Conservation (phyloP, 2,329 filamentous ascomycete genomes). For the Verticillium nubilum region DNA sequence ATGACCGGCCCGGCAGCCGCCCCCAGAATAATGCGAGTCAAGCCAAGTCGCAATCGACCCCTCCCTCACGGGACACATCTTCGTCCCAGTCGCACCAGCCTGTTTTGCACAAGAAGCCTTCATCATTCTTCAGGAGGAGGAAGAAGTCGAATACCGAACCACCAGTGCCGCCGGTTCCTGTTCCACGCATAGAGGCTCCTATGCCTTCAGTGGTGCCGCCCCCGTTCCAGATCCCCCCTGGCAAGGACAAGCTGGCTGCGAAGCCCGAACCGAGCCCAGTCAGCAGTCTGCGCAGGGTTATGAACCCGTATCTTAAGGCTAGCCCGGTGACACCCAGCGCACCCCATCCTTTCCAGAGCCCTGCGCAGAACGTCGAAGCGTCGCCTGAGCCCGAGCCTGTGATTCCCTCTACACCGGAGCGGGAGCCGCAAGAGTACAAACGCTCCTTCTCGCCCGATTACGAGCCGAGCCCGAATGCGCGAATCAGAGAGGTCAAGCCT, state of each 20-base stretch:
- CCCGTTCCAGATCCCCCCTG: slow-evolving; percentile 24
- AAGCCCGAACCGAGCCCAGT: slow-evolving; percentile 54
- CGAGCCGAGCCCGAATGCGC: slow-evolving; percentile 64
- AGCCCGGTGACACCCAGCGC: slow-evolving; percentile 16
- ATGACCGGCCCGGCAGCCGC: slow-evolving; percentile 30
- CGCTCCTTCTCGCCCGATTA: slow-evolving; percentile 72
- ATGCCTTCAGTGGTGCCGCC: slow-evolving; percentile 26
- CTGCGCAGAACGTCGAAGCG: slow-evolving; percentile 1
- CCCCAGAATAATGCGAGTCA: slow-evolving; percentile 38
- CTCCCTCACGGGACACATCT: slow-evolving; percentile 43
- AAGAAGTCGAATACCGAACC: slow-evolving; percentile 85
- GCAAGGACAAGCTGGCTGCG: slow-evolving; percentile 21
- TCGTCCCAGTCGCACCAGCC: slow-evolving; percentile 39
- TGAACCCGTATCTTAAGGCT: slow-evolving; percentile 71
- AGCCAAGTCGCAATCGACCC: slow-evolving; percentile 39
- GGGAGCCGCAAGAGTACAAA: slow-evolving; percentile 29
- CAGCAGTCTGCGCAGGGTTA: slow-evolving; percentile 78
- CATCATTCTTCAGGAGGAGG: slow-evolving; percentile 86
- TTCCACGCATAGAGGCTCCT: slow-evolving; percentile 28
- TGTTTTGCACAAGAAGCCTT: slow-evolving; percentile 79
- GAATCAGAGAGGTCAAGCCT: slow-evolving; percentile 59
- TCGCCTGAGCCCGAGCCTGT: slow-evolving; percentile 3
- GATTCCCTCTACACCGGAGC: slow-evolving; percentile 1
- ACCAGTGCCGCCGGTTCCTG: slow-evolving; percentile 47
- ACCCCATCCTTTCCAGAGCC: slow-evolving; percentile 4